Base-by-base conservation (phyloP, 306 rosid species). In the Trichosanthes cucumerina region DNA sequence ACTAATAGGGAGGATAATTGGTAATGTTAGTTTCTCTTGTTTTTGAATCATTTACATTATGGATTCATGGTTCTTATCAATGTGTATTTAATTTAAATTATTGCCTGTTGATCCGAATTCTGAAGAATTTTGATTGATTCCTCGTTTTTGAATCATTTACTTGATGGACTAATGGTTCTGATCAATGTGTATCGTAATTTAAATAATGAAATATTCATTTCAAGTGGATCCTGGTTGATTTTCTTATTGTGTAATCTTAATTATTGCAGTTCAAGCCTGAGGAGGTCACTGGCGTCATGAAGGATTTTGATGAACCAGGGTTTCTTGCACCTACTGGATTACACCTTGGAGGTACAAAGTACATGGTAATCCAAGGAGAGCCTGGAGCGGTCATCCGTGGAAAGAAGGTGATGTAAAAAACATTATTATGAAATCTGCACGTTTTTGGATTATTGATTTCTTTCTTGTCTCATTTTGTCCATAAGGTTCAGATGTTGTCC, bases 331-430 rank as follows among this genome's bases (percentile, higher is more conserved):
- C 98, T 7, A 94, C 93, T 11, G 98, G 98, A 36, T 83, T 94
- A 79, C 81, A 86, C 85, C 83, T 94, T 60, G 96, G 63, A 9
- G 97, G 95, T 28, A 16, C 79, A 49, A 94, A 94, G 81, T 92
- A 94, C 79, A 94, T 94, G 98, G 98, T 94, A 3, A 94, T 94
- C 65, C 97, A 92, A 33, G 98, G 98, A 78, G 98, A 94, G 85
- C 76, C 96, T 0, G 97, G 97, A 70, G 97, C 96, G 38, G 97
- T 94, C 79, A 94, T 94, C 64, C 98, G 98, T 56, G 97, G 97
- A 39, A 94, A 94, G 81, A 94, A 94, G 97, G 98, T 93, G 75
- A 75, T 10, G 13, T n/a, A 53, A 73, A 64, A 50, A 75, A n/a
- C n/a, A n/a, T n/a, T 66, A 33, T 39, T 33, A 14, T 44, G 2